Conservation (phyloP, 2,329 filamentous ascomycete genomes). For the Colletotrichum gloeosporioides region DNA sequence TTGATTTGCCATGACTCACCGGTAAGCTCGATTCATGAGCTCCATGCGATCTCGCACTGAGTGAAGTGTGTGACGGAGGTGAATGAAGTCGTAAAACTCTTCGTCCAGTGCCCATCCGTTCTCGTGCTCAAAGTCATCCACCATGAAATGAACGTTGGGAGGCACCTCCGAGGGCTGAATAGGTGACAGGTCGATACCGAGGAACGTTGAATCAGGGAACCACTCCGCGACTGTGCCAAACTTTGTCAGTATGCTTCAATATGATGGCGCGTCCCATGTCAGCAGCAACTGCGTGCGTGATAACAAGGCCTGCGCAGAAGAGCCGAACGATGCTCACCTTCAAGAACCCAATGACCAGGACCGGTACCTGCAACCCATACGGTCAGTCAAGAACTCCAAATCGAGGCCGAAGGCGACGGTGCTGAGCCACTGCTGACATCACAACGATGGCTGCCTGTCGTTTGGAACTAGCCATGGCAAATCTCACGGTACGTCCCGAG, state of each 20-base stretch:
- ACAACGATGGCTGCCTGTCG: not conserved
- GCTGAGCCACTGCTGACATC: not conserved
- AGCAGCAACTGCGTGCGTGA: not conserved
- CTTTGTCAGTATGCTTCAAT: conserved; percentile 16
- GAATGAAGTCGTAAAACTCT: conserved; percentile 53
- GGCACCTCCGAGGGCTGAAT: conserved; percentile 59
- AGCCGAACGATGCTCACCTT: conserved; percentile 42
- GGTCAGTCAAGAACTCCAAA: conserved; percentile 18
- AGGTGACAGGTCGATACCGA: conserved; percentile 56
- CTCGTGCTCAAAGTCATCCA: conserved; percentile 57
- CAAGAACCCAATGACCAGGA: conserved; percentile 56
- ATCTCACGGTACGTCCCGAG: not conserved
- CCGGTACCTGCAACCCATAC: conserved; percentile 45
- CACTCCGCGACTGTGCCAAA: conserved; percentile 47
- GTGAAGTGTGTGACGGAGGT: conserved; percentile 52
- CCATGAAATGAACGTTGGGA: conserved; percentile 55
- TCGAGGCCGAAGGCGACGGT: not conserved
- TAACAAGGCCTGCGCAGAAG: not conserved
- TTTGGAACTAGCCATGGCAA: not conserved
- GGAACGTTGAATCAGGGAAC: conserved; percentile 48
- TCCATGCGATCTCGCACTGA: conserved; percentile 46
- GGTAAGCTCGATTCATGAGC: conserved; percentile 47
- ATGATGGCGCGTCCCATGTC: not conserved
- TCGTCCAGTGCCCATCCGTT: conserved; percentile 54
- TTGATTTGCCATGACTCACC: conserved; percentile 32